Base-by-base conservation (phyloP, 2,329 filamentous ascomycete genomes). In the Pseudonectria buxi region DNA sequence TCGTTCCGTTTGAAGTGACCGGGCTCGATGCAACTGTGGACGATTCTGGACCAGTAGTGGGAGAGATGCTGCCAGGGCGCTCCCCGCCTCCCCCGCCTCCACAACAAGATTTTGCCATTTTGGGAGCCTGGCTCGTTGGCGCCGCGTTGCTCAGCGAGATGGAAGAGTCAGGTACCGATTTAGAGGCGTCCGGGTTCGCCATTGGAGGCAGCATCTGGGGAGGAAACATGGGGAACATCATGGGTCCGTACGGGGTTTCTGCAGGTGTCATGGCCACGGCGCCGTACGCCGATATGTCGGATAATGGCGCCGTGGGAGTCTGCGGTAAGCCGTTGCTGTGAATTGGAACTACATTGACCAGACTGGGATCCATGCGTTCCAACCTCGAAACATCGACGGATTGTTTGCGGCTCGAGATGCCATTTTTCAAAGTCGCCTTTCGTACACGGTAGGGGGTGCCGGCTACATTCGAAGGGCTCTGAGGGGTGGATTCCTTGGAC, bases 341-440 rank as follows among this genome's bases (percentile, higher is more conserved):
- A 3, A 22, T 22, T 9, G 63, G 55, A 30, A 71, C 37, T 31
- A 76, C 56, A 47, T 74, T 77, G 39, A 75, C 51, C 39, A 67
- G 68, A 44, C 56, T 67, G n/a, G 65, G 59, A 44, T 77, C 69
- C 59, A 77, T 74, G 39, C 72, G 65, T 31, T 69, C 64, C 12
- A 79, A 54, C 9, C 61, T 63, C 3, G 59, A 51, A 1, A 66
- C 56, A 40, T 75, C 73, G 45, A 73, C 67, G 1, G 72, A 72
- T 37, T 63, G 66, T 46, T 71, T 76, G 34, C 65, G 63, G 25
- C 42, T 40, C 14, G 40, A 37, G 26, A 45, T 49, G 11, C 52
- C 49, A 15, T 41, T 47, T 46, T 63, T 69, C 9, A 60, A 50
- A 9, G 45, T 47, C 3, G 63, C 40, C 40, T 75, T 75, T 44